phyloP scores from a whole-genome alignment of 75 land plant genomes.

The Selaginella moellendorffii region DNA sequence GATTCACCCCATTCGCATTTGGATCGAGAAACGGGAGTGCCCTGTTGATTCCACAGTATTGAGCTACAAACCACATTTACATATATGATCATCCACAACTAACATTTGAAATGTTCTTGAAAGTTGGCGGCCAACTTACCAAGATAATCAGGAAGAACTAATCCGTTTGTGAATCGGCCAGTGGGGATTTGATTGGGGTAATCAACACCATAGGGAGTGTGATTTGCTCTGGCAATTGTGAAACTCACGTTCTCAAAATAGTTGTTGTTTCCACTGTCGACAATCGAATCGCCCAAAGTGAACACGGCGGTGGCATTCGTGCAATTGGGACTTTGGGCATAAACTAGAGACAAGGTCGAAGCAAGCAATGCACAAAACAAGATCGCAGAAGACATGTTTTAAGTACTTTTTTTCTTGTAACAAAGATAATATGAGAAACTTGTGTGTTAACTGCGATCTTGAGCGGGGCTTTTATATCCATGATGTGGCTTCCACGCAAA shows the following conservation, averaged over 20 bases:
- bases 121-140: too few species aligned
- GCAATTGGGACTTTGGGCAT: neutral
- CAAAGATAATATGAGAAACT: too few species aligned
- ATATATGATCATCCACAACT: neutral
- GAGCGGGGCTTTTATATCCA: too few species aligned
- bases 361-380: neutral
- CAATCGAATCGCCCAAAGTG: neutral
- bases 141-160: neutral
- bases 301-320: neutral
- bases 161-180: neutral
- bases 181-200: neutral
- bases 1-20: neutral
- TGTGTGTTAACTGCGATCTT: too few species aligned
- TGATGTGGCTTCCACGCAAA: too few species aligned
- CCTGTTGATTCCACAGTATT: neutral
- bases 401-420: too few species aligned
- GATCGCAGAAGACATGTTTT: neutral
- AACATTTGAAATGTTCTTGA: too few species aligned
- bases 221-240: neutral
- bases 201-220: neutral
- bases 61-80: neutral
- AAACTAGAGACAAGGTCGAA: too few species aligned
- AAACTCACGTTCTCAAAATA: neutral
- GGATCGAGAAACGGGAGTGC: neutral
- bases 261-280: neutral